These are phyloP conservation scores for Scalesia atractyloides DNA, from an alignment of 129 eudicot genomes.

Conservation along the genomic window DNA sequence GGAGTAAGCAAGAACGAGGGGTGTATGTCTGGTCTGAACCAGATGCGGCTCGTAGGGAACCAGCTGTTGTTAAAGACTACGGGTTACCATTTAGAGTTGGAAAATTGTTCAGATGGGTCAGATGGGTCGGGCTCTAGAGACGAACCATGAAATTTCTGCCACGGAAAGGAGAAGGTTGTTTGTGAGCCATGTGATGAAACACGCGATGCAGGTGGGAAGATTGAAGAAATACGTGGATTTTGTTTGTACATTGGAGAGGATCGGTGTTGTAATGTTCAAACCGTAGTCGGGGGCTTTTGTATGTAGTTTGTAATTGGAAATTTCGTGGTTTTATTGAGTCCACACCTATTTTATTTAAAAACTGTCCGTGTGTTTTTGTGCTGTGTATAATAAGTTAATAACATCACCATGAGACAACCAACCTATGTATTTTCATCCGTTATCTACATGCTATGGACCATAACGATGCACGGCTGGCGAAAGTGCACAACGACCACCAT, in stretches of 20 bases:
- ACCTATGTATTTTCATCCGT: too few relatives aligned
- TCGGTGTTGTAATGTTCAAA: slow-evolving; percentile 39
- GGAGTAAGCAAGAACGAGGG: slow-evolving; percentile 92
- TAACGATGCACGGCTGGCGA: too few relatives aligned
- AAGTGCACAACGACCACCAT: too few relatives aligned
- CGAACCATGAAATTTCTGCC: slow-evolving; percentile 26
- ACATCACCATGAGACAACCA: too few relatives aligned
- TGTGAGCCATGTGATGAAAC: slow-evolving; percentile 18
- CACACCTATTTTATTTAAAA: neutral
- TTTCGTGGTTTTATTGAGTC: slow-evolving; percentile 21
- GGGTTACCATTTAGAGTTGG: slow-evolving; percentile 89
- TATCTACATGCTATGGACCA: too few relatives aligned
- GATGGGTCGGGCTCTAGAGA: slow-evolving; percentile 81
- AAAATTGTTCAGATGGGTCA: slow-evolving; percentile 85
- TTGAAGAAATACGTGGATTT: slow-evolving; percentile 20
- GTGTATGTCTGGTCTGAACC: slow-evolving; percentile 88
- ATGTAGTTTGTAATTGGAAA: slow-evolving; percentile 41
- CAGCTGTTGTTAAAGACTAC: slow-evolving; percentile 81
- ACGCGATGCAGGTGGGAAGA: slow-evolving; percentile 5
- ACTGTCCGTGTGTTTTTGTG: neutral
- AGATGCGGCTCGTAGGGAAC: slow-evolving; percentile 84
- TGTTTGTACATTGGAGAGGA: slow-evolving; percentile 38
- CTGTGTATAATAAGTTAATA: too few relatives aligned
- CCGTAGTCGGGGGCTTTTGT: slow-evolving; percentile 25
- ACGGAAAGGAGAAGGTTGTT: slow-evolving; percentile 14